A percentile compares a stretch with the other conserved stretches of the same genome.
phyloP scores from a whole-genome alignment of 805 yeast species.

The Limtongia smithiae region DNA sequence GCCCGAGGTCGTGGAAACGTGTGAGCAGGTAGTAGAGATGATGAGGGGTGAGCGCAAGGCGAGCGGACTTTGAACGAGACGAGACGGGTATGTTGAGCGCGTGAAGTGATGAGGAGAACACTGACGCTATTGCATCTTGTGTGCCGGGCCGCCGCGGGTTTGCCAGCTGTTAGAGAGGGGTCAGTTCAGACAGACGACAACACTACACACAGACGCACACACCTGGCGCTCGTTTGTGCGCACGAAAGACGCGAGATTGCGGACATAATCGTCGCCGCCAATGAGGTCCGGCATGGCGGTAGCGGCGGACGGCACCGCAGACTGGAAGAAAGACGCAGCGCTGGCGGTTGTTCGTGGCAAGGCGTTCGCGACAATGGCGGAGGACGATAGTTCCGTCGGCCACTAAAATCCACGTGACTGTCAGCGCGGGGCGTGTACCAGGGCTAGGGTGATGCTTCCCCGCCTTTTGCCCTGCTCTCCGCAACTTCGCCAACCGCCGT shows the following conservation, averaged over 20 bases:
- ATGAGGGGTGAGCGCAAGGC: conserved; percentile 58
- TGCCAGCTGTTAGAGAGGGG: conserved; percentile 9
- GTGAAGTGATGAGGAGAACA: conserved; percentile 10
- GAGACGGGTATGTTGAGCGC: conserved; percentile 9
- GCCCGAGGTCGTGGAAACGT: conserved; percentile 48
- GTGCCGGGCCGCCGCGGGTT: conserved; percentile 4
- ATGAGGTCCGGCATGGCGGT: conserved; percentile 25
- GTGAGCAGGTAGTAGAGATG: conserved; percentile 62
- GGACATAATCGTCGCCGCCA: conserved; percentile 32
- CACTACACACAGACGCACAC: conserved; percentile 5
- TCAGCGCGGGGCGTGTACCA: no score
- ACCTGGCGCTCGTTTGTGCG: conserved; percentile 34
- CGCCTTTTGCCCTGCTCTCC: no score
- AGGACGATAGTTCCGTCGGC: no score
- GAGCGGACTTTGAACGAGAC: conserved; percentile 14
- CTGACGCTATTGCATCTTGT: conserved; percentile 8
- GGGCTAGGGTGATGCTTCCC: no score
- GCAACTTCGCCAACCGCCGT: conserved; percentile 1
- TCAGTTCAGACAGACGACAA: background rate
- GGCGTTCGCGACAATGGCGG: no score
- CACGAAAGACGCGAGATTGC: conserved; percentile 33
- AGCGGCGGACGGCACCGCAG: no score
- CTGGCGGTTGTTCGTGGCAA: no score
- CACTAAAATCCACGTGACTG: no score
- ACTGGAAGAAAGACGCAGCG: no score